Base-by-base conservation (phyloP, 129 eudicot genomes). In the Gnaphalium uliginosum region DNA sequence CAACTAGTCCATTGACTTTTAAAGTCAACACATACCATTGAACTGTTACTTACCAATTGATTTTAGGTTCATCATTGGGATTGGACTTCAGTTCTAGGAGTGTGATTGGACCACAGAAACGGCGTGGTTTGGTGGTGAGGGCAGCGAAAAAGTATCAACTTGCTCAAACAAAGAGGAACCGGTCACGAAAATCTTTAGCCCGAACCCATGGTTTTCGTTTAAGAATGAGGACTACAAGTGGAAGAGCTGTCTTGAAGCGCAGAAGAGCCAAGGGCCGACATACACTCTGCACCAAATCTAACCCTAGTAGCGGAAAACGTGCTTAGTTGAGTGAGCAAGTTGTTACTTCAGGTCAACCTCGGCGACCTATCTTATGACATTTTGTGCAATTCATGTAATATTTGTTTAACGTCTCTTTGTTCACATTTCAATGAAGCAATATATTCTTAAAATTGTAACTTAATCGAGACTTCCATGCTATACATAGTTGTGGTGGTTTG, bases 241-340 rank as follows among this genome's bases (percentile, higher is more conserved):
- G 97, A 63, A 80, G 96, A 83, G 99, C 99, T 25, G n/a, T 84
- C 62, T 37, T 95, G 26, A 79, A 73, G 83, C 94, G 95, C 17
- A 79, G 99, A 65, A 92, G 99, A 83, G 99, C 92, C 35, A 91
- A 95, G 86, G 99, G 99, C 2, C 85, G 99, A 67, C 79, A 85
- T 92, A 66, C 51, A 13, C 91, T 95, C 29, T 91, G 96, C 88
- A 82, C 97, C 6, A 93, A 93, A 83, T 67, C 98, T 58, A 88
- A 90, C 65, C 98, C 86, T 17, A 93, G 57, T 37, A 83, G 89
- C 46, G 98, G 98, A 15, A 93, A 93, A 74, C 92, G 85, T 57
- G 85, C 78, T 76, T 86, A 77, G 81, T 37, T 67, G 78, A 80
- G 41, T 63, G 69, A 14, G 53, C 53, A 1, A 46, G 71, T 61